Conservation (phyloP, 2,329 filamentous ascomycete genomes). For the Ophiostoma triangulosporum region DNA sequence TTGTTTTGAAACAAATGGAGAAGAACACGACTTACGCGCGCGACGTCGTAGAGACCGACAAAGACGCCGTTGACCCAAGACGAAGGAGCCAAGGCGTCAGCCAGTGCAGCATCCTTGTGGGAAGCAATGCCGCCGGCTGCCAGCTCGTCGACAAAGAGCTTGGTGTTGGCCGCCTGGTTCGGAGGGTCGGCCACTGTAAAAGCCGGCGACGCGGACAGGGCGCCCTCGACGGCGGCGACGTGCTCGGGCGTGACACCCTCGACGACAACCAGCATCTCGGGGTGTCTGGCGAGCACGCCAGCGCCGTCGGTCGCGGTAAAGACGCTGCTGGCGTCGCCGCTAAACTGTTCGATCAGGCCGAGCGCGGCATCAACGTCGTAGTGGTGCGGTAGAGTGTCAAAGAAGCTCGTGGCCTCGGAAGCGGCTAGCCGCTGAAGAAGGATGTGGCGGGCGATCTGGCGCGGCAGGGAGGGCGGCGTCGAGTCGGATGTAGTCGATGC, state of each 20-base stretch:
- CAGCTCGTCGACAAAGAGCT: constrained; percentile 29
- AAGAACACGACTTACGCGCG: constrained; percentile 25
- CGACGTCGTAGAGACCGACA: constrained; percentile 30
- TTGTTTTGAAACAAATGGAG: too few relatives aligned
- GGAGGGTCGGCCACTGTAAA: constrained; percentile 37
- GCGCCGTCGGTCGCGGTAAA: constrained; percentile 29
- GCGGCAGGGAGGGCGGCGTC: constrained; percentile 30
- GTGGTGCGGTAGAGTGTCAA: constrained; percentile 30
- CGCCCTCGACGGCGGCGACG: constrained; percentile 27
- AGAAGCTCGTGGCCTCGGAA: constrained; percentile 32
- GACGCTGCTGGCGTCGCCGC: constrained; percentile 35
- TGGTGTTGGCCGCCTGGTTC: constrained; percentile 27
- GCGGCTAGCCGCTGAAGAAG: constrained; percentile 42
- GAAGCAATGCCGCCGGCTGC: constrained; percentile 21
- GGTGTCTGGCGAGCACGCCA: constrained; percentile 17
- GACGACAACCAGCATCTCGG: constrained; percentile 46
- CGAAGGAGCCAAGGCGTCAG: constrained; percentile 27
- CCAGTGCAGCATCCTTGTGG: constrained; percentile 17
- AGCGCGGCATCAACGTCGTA: constrained; percentile 36
- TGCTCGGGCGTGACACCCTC: constrained; percentile 39
- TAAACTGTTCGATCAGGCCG: constrained; percentile 45
- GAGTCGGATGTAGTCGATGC: constrained; percentile 12
- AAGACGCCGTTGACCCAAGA: constrained; percentile 30
- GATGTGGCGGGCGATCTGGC: constrained; percentile 43
- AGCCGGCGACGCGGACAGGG: constrained; percentile 26